These are phyloP conservation scores for Dryas octopetala DNA, from an alignment of 306 rosid genomes.

Conservation along the genomic window DNA sequence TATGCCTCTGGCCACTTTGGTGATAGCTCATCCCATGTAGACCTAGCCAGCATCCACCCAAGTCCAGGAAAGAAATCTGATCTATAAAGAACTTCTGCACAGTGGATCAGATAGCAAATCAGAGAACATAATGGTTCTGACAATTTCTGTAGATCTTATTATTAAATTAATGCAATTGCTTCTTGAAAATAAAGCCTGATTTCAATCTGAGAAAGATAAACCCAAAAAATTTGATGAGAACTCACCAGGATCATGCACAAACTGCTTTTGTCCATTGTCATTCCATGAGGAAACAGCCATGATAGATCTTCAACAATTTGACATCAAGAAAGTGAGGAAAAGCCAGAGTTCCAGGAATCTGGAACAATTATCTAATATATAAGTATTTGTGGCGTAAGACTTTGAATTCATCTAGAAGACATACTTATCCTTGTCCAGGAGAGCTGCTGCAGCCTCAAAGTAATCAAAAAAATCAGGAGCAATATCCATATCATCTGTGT, in stretches of 20 bases:
- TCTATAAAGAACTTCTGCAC: constrained; percentile 84
- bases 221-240: constrained; percentile 20
- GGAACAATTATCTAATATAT: neutral
- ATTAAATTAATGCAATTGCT: neutral
- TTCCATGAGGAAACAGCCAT: constrained; percentile 99
- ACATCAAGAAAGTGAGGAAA: constrained; percentile 23
- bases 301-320: constrained; percentile 59
- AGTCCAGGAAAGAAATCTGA: constrained; percentile 97
- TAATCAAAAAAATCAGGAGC: constrained; percentile 95
- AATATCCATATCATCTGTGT: constrained; percentile 96
- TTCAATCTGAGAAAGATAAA: constrained; percentile 13
- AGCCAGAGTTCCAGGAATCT: constrained; percentile 14
- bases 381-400: constrained; percentile 10
- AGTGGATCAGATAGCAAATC: constrained; percentile 19
- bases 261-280: constrained; percentile 97
- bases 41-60: constrained; percentile 90
- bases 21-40: constrained; percentile 94
- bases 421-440: constrained; percentile 94
- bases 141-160: neutral
- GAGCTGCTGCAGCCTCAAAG: constrained; percentile 78
- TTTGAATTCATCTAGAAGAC: constrained; percentile 28
- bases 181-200: neutral
- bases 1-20: constrained; percentile 99
- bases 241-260: constrained; percentile 91
- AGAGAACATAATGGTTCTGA: neutral